Percentiles rank a stretch among this genome's conserved stretches.
phyloP scores from a whole-genome alignment of 208 protist genomes.

The Crithidia thermophila region DNA sequence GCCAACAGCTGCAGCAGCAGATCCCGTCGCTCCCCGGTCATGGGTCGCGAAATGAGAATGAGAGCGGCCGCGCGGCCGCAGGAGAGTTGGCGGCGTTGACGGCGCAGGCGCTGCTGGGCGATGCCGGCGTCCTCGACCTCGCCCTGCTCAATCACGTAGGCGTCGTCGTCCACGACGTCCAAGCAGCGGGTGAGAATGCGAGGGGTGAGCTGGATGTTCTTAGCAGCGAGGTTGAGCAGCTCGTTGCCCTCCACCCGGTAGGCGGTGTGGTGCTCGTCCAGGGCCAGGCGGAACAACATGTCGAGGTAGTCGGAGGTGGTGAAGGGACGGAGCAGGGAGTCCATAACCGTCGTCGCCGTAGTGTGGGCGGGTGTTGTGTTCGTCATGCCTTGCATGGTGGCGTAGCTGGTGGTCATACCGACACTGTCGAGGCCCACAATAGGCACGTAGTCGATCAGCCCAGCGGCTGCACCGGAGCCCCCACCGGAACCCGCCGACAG shows the following conservation, averaged over 20 bases:
- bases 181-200: slow-evolving; percentile 68
- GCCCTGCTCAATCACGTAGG: slow-evolving; percentile 46
- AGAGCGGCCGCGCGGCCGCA: slow-evolving; percentile 74
- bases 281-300: slow-evolving; percentile 62
- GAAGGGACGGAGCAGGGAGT: slow-evolving; percentile 38
- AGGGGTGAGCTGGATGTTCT: slow-evolving; percentile 73
- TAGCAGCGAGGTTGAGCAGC: slow-evolving; percentile 64
- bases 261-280: slow-evolving; percentile 52
- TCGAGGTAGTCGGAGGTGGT: slow-evolving; percentile 50
- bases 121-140: slow-evolving; percentile 30
- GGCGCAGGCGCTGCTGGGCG: slow-evolving; percentile 21
- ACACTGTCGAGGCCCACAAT: slow-evolving; percentile 33
- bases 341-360: too few relatives aligned
- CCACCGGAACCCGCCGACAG: neutral
- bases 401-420: slow-evolving; percentile 1
- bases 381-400: too few relatives aligned
- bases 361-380: too few relatives aligned
- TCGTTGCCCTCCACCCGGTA: slow-evolving; percentile 82
- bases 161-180: slow-evolving; percentile 79
- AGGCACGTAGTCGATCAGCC: slow-evolving; percentile 32
- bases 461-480: neutral
- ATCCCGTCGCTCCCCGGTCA: slow-evolving; percentile 38
- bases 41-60: slow-evolving; percentile 61
- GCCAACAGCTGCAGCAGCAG: slow-evolving; percentile 60
- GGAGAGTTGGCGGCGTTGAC: slow-evolving; percentile 72